phyloP scores from a whole-genome alignment of 1,139 yeast genomes.

The Debaryomyces udenii region DNA sequence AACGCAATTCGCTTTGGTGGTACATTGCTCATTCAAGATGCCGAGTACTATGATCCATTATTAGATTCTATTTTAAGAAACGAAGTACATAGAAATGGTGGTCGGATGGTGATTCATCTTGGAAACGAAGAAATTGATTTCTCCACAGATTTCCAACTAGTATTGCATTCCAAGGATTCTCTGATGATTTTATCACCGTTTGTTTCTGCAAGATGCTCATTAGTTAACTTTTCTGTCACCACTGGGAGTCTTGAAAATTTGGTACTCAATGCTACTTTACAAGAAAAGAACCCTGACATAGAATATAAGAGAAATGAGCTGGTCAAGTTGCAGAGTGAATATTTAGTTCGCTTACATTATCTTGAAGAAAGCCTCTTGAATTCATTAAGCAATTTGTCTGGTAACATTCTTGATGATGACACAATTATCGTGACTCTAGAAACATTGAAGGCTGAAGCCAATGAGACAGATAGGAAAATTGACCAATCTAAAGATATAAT shows the following conservation, averaged over 20 bases:
- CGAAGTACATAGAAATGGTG: constrained; percentile 70
- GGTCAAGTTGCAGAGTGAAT: constrained; percentile 60
- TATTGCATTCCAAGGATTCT: constrained; percentile 64
- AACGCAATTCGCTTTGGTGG: constrained; percentile 88
- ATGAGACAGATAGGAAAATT: constrained; percentile 55
- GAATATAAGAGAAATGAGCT: constrained; percentile 60
- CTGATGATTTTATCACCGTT: constrained; percentile 52
- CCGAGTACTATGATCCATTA: constrained; percentile 79
- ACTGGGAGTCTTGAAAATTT: constrained; percentile 65
- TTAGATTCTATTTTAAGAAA: constrained; percentile 61
- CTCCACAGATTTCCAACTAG: constrained; percentile 63
- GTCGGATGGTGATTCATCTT: constrained; percentile 62
- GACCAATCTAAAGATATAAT: constrained; percentile 57
- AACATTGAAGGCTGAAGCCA: constrained; percentile 63
- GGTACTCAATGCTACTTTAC: constrained; percentile 60
- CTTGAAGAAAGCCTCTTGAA: constrained; percentile 66
- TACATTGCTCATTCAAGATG: constrained; percentile 68
- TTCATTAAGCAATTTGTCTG: constrained; percentile 59
- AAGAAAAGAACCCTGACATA: constrained; percentile 64
- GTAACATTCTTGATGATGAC: constrained; percentile 71
- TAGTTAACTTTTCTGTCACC: constrained; percentile 75
- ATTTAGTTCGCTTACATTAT: constrained; percentile 52
- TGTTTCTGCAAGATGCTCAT: constrained; percentile 60
- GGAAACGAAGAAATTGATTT: constrained; percentile 70
- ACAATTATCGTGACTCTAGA: constrained; percentile 63